These are phyloP conservation scores for Acorus calamus DNA, from an alignment of 106 monocot genomes.

Conservation along the genomic window DNA sequence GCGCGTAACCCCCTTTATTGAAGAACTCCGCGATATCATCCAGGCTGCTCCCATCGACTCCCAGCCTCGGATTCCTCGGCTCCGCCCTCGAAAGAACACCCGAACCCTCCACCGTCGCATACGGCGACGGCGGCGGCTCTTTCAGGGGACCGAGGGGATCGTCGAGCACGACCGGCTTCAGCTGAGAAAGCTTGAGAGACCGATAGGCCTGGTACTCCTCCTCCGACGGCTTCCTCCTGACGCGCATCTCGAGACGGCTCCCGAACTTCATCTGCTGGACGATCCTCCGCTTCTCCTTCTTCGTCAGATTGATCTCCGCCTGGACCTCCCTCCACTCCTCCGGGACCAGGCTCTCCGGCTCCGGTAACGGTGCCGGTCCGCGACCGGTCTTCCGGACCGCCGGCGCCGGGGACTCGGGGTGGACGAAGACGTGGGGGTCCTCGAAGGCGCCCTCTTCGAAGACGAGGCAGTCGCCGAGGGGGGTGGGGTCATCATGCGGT, in stretches of 20 bases:
- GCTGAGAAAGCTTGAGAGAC: constrained; percentile 50
- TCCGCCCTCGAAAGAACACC: constrained; percentile 17
- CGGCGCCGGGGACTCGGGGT: neutral
- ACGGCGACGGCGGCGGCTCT: neutral
- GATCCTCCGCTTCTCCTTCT: constrained; percentile 87
- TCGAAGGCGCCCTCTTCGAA: constrained; percentile 93
- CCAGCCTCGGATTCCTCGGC: constrained; percentile 70
- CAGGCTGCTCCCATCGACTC: constrained; percentile 28
- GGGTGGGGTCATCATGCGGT: neutral
- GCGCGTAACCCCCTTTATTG: constrained; percentile 50
- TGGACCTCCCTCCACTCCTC: constrained; percentile 72
- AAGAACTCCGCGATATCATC: constrained; percentile 67
- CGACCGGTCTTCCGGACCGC: neutral
- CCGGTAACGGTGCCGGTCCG: neutral
- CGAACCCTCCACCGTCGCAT: neutral
- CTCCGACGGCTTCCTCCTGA: constrained; percentile 29
- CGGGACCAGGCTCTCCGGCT: constrained; percentile 48
- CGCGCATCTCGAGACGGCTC: constrained; percentile 31
- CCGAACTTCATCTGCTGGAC: constrained; percentile 66
- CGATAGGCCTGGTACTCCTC: constrained; percentile 58
- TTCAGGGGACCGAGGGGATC: constrained; percentile 21
- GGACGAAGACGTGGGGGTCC: constrained; percentile 14
- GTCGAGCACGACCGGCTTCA: constrained; percentile 59
- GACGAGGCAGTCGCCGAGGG: constrained; percentile 82
- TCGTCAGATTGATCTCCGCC: constrained; percentile 59